Conservation (phyloP, 2,329 filamentous ascomycete species). For the Aspergillus flavus region DNA sequence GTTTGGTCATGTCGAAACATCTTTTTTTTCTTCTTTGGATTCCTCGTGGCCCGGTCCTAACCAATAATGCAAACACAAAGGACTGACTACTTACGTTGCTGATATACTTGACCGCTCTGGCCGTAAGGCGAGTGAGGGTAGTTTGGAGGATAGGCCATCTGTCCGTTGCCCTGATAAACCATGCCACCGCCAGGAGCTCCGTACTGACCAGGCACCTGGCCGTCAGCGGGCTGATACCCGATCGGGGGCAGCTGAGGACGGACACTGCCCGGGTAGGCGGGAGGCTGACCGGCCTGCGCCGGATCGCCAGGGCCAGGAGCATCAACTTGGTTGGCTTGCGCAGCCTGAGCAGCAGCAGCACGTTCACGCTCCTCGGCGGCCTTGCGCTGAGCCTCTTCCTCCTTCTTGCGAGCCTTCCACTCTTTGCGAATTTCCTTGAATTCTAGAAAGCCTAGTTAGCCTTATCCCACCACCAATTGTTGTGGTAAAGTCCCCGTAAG, state of each 20-base stretch:
- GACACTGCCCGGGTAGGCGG: constrained; percentile 52
- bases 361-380: constrained; percentile 83
- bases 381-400: constrained; percentile 88
- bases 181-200: constrained; percentile 58
- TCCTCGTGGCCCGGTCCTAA: constrained; percentile 23
- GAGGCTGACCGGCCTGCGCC: constrained; percentile 43
- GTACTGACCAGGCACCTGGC: constrained; percentile 63
- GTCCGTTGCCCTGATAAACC: constrained; percentile 53
- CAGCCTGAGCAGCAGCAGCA: constrained; percentile 60
- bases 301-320: constrained; percentile 54
- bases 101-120: constrained; percentile 54
- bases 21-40: constrained; percentile 20
- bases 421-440: constrained; percentile 99
- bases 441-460: constrained; percentile 59
- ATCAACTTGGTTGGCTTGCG: constrained; percentile 43
- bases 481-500: neutral
- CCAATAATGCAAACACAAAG: constrained; percentile 25
- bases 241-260: constrained; percentile 74
- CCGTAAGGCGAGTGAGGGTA: constrained; percentile 55
- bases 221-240: constrained; percentile 65
- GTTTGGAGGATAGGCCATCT: constrained; percentile 50
- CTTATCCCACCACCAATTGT: neutral
- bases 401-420: constrained; percentile 99
- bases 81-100: constrained; percentile 50
- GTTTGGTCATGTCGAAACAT: constrained; percentile 12